phyloP scores from a whole-genome alignment of 1,139 yeast genomes.

The Pichia sp. region DNA sequence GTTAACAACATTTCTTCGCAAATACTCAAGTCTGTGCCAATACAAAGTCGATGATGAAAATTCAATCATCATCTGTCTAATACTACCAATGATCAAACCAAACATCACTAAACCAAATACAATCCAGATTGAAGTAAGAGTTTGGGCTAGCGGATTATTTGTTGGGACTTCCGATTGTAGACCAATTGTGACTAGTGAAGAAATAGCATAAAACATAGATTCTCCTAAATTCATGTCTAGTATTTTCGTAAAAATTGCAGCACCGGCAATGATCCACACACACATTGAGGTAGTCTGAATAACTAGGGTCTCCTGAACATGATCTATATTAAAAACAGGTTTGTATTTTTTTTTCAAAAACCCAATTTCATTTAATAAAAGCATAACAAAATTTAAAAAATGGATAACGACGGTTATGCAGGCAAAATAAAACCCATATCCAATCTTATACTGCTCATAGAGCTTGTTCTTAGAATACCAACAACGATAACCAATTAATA shows the following conservation, averaged over 20 bases:
- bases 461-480: slow-evolving; percentile 15
- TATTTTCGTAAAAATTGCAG: slow-evolving; percentile 42
- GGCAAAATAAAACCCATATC: slow-evolving; percentile 78
- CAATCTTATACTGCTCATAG: slow-evolving; percentile 22
- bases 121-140: slow-evolving; percentile 53
- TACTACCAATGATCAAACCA: slow-evolving; percentile 66
- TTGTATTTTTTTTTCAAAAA: slow-evolving; percentile 52
- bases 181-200: slow-evolving; percentile 71
- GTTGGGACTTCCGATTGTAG: slow-evolving; percentile 63
- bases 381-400: slow-evolving; percentile 42
- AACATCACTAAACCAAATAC: slow-evolving; percentile 60
- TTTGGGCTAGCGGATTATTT: slow-evolving; percentile 35
- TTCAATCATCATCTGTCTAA: slow-evolving; percentile 53
- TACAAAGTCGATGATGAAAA: slow-evolving; percentile 54
- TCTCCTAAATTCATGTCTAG: slow-evolving; percentile 45
- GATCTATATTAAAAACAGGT: slow-evolving; percentile 56
- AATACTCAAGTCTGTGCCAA: slow-evolving; percentile 49
- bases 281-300: slow-evolving; percentile 57
- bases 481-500: slow-evolving; percentile 30
- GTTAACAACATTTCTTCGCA: slow-evolving; percentile 8
- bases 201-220: slow-evolving; percentile 61
- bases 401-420: slow-evolving; percentile 56
- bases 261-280: slow-evolving; percentile 64
- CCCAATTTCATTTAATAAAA: slow-evolving; percentile 55
- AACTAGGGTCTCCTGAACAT: slow-evolving; percentile 65